Percentiles rank a stretch among this genome's conserved stretches.
These are phyloP conservation scores for Penicillium manginii DNA, from an alignment of 495 filamentous ascomycete species.

Conservation along the genomic window DNA sequence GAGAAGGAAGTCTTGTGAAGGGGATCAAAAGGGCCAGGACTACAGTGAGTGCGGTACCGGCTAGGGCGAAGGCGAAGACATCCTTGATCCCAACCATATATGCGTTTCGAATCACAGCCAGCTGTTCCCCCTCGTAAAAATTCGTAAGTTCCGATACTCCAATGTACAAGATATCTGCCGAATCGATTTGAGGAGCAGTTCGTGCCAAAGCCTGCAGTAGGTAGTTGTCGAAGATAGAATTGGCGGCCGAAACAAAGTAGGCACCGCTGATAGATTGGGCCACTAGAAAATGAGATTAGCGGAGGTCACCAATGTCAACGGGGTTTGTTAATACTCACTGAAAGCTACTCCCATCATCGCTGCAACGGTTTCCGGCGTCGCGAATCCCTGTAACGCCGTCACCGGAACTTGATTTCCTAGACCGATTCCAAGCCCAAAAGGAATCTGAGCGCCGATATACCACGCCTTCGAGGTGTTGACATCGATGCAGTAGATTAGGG, in stretches of 20 bases:
- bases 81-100: slow-evolving; percentile 62
- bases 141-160: slow-evolving; percentile 50
- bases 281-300: slow-evolving; percentile 25
- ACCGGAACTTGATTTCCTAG: not conserved
- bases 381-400: not conserved
- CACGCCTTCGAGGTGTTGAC: not conserved
- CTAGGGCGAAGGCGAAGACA: slow-evolving; percentile 33
- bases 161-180: slow-evolving; percentile 39
- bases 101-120: slow-evolving; percentile 49
- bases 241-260: slow-evolving; percentile 42
- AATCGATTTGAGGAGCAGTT: slow-evolving; percentile 43
- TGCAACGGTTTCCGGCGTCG: not conserved
- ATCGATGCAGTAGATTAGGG: not conserved
- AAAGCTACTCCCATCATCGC: not conserved
- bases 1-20: slow-evolving; percentile 7
- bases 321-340: not conserved
- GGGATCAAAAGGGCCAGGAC: slow-evolving; percentile 11
- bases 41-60: slow-evolving; percentile 19
- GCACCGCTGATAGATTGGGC: slow-evolving; percentile 50
- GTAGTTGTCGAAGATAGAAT: slow-evolving; percentile 46
- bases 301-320: not conserved
- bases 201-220: slow-evolving; percentile 32
- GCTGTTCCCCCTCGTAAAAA: slow-evolving; percentile 38
- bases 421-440: not conserved
- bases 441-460: not conserved